Evolutionary conservation across 1,284 basidiomycete genomes (phyloP).

Genomic region (Sparassis latifolia): DNA sequence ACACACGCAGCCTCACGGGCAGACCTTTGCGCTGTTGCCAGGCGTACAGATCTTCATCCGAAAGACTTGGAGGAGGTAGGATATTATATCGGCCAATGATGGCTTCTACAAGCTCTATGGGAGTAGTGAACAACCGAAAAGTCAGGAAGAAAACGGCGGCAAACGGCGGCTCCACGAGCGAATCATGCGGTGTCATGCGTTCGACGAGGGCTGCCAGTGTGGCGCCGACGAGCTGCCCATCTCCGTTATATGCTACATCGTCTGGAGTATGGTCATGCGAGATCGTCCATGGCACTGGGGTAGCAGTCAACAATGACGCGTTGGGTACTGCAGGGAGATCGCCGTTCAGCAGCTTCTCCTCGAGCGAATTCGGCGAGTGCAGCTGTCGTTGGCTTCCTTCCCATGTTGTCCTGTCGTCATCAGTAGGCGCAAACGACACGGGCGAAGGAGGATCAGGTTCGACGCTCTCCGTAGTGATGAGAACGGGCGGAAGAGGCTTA

Average conservation of each 20-base stretch:
- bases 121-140: constrained; percentile 89
- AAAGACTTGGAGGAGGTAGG: constrained; percentile 48
- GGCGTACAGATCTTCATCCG: constrained; percentile 56
- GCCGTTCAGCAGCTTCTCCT: constrained; percentile 51
- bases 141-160: constrained; percentile 90
- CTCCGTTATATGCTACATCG: constrained; percentile 87
- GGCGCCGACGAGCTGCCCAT: constrained; percentile 88
- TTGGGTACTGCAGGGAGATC: constrained; percentile 43
- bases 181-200: constrained; percentile 95
- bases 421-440: constrained; percentile 40
- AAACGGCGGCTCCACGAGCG: constrained; percentile 80
- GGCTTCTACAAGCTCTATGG: constrained; percentile 68
- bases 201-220: constrained; percentile 86
- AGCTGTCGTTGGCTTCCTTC: constrained; percentile 36
- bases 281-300: constrained; percentile 49
- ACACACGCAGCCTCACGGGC: constrained; percentile 84
- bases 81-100: constrained; percentile 83
- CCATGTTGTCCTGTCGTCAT: constrained; percentile 51
- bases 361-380: constrained; percentile 27
- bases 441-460: constrained; percentile 43
- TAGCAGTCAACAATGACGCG: constrained; percentile 32
- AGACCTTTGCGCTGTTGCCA: constrained; percentile 87
- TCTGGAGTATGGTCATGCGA: constrained; percentile 69
- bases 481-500: constrained; percentile 24
- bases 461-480: constrained; percentile 15